Conservation (phyloP, 2,329 filamentous ascomycete genomes). For the Calonectria naviculata region DNA sequence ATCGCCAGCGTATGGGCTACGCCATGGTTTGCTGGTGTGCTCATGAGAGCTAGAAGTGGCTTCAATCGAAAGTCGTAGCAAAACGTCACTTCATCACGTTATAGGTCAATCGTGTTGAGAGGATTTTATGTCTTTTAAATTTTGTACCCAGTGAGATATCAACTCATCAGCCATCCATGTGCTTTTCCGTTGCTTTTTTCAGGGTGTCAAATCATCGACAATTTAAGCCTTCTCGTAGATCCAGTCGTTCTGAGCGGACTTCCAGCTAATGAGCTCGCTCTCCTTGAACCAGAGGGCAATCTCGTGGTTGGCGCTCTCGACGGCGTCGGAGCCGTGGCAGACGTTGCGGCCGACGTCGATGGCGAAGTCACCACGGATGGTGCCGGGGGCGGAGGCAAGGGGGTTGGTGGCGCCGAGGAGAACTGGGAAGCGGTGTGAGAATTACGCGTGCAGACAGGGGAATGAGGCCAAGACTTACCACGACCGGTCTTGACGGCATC, state of each 20-base stretch:
- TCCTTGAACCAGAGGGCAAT: slow-evolving; percentile 98
- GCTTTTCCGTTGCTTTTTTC: slow-evolving; percentile 37
- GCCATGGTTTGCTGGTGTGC: slow-evolving; percentile 85
- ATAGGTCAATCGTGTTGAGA: slow-evolving; percentile 26
- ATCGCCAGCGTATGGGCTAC: slow-evolving; percentile 86
- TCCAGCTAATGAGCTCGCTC: slow-evolving; percentile 86
- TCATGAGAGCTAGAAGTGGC: slow-evolving; percentile 56
- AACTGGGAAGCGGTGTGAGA: slow-evolving; percentile 56
- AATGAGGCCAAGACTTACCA: slow-evolving; percentile 62
- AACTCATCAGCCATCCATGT: slow-evolving; percentile 36
- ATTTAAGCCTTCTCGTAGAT: slow-evolving; percentile 89
- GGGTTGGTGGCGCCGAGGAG: slow-evolving; percentile 99
- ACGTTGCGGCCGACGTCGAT: slow-evolving; percentile 92
- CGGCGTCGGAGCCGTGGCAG: slow-evolving; percentile 98
- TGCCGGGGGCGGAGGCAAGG: slow-evolving; percentile 91
- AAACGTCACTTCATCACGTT: slow-evolving; percentile 17
- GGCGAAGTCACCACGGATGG: slow-evolving; percentile 95
- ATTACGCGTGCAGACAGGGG: neutral
- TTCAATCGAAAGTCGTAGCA: slow-evolving; percentile 43
- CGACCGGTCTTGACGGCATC: slow-evolving; percentile 99
- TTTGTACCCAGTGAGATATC: slow-evolving; percentile 35
- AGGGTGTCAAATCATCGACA: slow-evolving; percentile 35
- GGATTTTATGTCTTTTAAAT: slow-evolving; percentile 37
- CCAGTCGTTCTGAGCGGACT: slow-evolving; percentile 88
- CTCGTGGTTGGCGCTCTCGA: slow-evolving; percentile 99